A percentile compares a stretch with the other conserved stretches of the same genome.
These are phyloP conservation scores for Leccinum variicolor DNA, from an alignment of 768 basidiomycete species.

Conservation along the genomic window DNA sequence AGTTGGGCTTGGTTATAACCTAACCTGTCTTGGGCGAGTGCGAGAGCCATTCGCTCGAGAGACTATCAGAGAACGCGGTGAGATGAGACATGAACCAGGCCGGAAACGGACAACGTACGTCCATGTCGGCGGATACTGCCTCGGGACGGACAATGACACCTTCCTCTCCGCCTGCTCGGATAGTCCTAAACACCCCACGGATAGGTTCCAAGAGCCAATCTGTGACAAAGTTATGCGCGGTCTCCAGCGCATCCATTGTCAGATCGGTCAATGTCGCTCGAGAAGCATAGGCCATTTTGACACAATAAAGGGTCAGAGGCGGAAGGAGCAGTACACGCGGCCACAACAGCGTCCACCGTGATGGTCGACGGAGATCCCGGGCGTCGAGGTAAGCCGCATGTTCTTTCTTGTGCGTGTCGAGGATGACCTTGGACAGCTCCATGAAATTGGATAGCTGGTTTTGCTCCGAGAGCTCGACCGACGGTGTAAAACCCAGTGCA, in stretches of 20 bases:
- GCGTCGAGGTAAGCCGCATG: slow-evolving; percentile 29
- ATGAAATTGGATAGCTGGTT: slow-evolving; percentile 11
- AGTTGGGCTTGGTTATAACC: slow-evolving; percentile 62
- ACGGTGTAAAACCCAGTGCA: slow-evolving; percentile 16
- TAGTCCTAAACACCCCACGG: slow-evolving; percentile 76
- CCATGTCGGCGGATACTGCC: slow-evolving; percentile 81
- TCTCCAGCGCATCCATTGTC: slow-evolving; percentile 59
- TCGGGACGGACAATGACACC: slow-evolving; percentile 75
- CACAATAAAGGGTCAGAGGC: slow-evolving; percentile 53
- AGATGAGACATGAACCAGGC: background rate
- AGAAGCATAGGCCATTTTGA: slow-evolving; percentile 53
- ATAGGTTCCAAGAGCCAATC: slow-evolving; percentile 88
- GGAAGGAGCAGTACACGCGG: slow-evolving; percentile 78
- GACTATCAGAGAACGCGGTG: slow-evolving; percentile 47
- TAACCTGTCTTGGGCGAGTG: slow-evolving; percentile 80
- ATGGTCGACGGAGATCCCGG: slow-evolving; percentile 59
- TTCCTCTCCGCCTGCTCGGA: slow-evolving; percentile 75
- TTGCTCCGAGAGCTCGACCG: slow-evolving; percentile 11
- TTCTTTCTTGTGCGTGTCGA: slow-evolving; percentile 28
- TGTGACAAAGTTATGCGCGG: slow-evolving; percentile 65
- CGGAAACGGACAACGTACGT: slow-evolving; percentile 43
- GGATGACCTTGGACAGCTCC: slow-evolving; percentile 16
- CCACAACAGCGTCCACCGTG: slow-evolving; percentile 70
- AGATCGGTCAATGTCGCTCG: slow-evolving; percentile 56
- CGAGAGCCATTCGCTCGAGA: slow-evolving; percentile 87